Base-by-base conservation (phyloP, 345 rosid genomes). In the Linum tenue region DNA sequence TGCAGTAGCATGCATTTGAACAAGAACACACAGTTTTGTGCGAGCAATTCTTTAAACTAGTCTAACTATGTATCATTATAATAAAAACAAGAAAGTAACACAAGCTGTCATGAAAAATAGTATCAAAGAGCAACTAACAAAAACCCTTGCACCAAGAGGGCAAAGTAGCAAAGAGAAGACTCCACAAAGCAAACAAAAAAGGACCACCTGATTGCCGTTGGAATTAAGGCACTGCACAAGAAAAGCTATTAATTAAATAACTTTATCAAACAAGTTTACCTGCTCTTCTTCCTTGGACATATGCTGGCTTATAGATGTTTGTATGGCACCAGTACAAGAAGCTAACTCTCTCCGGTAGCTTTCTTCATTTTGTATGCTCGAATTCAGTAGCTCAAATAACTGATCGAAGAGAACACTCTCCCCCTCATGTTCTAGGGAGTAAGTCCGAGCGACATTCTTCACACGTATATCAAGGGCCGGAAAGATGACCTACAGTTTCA, bases 271-370 rank as follows among this genome's bases (percentile, higher is more conserved):
- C 4, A 39, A 16, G 41, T 68, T 10, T 2, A 91, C 97, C 94
- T 91, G 98, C 11, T 78, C 85, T 73, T 92, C 98, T 86, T 92
- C 98, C 82, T 92, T 92, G 60, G 84, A 82, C 98, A 92, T 84
- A 73, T 92, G 98, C 69, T 89, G 96, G 67, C 76, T 82, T 71
- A 92, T 83, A 2, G 92, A 89, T 70, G 92, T 84, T 70, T 76
- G 90, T 70, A 92, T 92, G 48, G 96, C 95, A 70, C 95, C 81
- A 40, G 92, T 87, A 66, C 96, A 68, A 67, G 90, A 80, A 59
- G 92, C 90, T 70, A 89, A 74, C 79, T 92, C 86, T 70, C 95
- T 81, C 65, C 90, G 68, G 17, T 78, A 80, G 76, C 66, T 82
- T 66, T 85, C 95, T 69, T 79, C 82, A 56, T 78, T 77, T 68